Conservation (phyloP, 306 rosid species). For the Macrotyloma uniflorum region DNA sequence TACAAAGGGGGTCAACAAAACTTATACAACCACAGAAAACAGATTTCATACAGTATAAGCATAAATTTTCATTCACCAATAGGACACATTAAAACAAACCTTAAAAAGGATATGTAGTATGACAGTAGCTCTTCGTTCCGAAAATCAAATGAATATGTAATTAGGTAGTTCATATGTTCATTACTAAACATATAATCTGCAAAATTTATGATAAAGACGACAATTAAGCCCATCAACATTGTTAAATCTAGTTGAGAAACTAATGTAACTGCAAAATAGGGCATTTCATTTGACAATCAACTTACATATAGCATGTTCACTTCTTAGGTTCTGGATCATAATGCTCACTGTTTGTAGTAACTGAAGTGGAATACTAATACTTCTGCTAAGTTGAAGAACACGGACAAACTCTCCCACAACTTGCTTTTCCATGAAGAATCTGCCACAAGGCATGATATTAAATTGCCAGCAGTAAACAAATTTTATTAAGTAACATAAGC, state of each 20-base stretch:
- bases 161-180: conserved; percentile 77
- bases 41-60: conserved; percentile 25
- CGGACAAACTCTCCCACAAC: conserved; percentile 86
- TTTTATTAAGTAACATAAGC: conserved; percentile 32
- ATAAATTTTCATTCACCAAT: conserved; percentile 6
- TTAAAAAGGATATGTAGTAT: conserved; percentile 86
- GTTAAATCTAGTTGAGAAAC: conserved; percentile 29
- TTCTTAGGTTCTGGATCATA: conserved; percentile 85
- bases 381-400: conserved; percentile 68
- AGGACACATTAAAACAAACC: conserved; percentile 54
- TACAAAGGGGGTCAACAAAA: conserved; percentile 14
- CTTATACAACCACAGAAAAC: conserved; percentile 6
- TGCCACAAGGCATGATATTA: conserved; percentile 49
- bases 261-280: conserved; percentile 35
- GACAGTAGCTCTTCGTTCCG: conserved; percentile 77
- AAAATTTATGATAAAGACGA: conserved; percentile 28
- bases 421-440: conserved; percentile 95
- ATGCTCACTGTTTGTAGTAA: conserved; percentile 84
- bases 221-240: neutral
- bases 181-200: conserved; percentile 90
- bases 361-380: conserved; percentile 69
- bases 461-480: conserved; percentile 33
- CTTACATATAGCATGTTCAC: conserved; percentile 92
- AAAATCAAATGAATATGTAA: conserved; percentile 76
- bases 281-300: conserved; percentile 43